These are phyloP conservation scores for Clathrus columnatus DNA, from an alignment of 768 basidiomycete species.

Conservation along the genomic window DNA sequence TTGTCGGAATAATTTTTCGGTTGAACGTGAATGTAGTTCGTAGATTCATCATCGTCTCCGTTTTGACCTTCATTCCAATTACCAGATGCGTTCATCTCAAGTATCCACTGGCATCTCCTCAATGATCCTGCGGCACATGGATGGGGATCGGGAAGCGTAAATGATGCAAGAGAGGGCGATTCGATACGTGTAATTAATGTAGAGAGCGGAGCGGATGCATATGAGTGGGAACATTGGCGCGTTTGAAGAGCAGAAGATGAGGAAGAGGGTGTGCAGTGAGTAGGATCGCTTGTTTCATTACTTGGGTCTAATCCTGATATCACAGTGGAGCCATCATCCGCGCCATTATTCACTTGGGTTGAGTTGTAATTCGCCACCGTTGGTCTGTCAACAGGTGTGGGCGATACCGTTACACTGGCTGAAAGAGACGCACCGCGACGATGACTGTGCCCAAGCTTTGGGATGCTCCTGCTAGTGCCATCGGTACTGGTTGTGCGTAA, in stretches of 20 bases:
- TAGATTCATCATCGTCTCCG: neutral
- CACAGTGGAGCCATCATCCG: neutral
- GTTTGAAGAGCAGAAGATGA: neutral
- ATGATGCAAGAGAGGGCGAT: constrained; percentile 8
- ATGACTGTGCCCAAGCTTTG: neutral
- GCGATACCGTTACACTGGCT: neutral
- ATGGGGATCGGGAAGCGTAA: neutral
- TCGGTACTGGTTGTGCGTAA: neutral
- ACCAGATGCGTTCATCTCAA: neutral
- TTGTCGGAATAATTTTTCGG: neutral
- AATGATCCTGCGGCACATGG: neutral
- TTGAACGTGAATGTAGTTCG: neutral
- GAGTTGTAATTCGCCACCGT: neutral
- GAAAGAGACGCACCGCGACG: neutral
- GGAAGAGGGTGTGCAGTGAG: neutral
- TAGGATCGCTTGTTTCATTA: too few relatives aligned
- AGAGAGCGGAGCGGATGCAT: neutral
- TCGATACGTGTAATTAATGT: neutral
- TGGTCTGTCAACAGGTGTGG: neutral
- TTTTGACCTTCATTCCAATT: neutral
- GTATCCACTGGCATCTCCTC: neutral
- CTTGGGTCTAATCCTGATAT: too few relatives aligned
- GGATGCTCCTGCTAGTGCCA: neutral
- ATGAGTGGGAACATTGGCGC: neutral
- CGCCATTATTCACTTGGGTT: neutral